A percentile compares a stretch with the other conserved stretches of the same genome.
Evolutionary conservation across 495 filamentous ascomycete species (phyloP).

Genomic region (Bacidia gigantensis): DNA sequence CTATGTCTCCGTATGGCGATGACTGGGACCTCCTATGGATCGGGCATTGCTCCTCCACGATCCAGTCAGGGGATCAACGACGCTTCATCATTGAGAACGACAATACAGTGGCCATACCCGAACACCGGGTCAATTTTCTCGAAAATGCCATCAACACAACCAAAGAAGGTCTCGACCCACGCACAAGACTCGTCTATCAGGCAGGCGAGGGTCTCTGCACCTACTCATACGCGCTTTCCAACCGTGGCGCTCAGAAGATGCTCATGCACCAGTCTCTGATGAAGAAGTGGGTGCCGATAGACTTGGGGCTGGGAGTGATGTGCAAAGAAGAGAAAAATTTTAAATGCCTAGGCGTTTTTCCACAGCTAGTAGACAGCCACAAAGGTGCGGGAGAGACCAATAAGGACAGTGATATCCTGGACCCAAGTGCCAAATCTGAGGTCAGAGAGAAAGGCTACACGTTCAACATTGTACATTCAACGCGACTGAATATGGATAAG

Average conservation of each 20-base stretch:
- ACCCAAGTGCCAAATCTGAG: not conserved
- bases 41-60: conserved; percentile 33
- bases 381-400: not conserved
- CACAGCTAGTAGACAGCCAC: not conserved
- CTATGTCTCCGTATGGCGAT: conserved; percentile 40
- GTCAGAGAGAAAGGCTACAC: conserved; percentile 28
- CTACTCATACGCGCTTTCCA: conserved; percentile 18
- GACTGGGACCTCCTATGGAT: conserved; percentile 46
- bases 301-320: not conserved
- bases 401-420: conserved; percentile 10
- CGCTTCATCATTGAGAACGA: conserved; percentile 21
- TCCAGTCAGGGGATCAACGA: conserved; percentile 16
- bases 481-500: conserved; percentile 13
- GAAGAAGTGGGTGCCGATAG: not conserved
- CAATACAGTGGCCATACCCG: conserved; percentile 15
- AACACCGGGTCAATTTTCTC: conserved; percentile 12
- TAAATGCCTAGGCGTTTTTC: conserved; percentile 3
- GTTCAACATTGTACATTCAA: conserved; percentile 35
- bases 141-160: conserved; percentile 4
- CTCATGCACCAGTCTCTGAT: not conserved
- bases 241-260: conserved; percentile 5
- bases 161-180: conserved; percentile 5
- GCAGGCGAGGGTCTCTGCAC: conserved; percentile 1
- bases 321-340: conserved; percentile 4
- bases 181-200: not conserved